Evolutionary conservation across 192 early-diverging fungal species (phyloP).

Genomic region (Coemansia sp.): DNA sequence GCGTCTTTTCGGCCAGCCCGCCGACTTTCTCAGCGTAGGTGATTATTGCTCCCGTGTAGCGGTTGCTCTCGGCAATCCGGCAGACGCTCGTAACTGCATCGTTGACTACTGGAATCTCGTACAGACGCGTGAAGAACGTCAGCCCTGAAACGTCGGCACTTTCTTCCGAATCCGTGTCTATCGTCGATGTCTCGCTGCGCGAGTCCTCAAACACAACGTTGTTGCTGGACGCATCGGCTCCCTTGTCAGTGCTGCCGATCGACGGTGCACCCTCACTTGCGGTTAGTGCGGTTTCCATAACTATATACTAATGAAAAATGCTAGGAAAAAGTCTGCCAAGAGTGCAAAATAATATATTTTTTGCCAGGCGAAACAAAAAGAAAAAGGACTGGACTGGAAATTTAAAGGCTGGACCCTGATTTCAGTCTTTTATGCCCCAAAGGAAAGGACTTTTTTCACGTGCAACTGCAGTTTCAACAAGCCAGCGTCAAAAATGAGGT

Average conservation of each 20-base stretch:
- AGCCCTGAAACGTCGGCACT: conserved; percentile 27
- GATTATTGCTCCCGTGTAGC: conserved; percentile 43
- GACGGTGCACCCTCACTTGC: conserved; percentile 11
- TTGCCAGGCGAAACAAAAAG: background rate
- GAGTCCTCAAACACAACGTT: conserved; percentile 47
- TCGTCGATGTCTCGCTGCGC: conserved; percentile 57
- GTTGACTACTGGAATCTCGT: conserved; percentile 57
- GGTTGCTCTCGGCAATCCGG: conserved; percentile 54
- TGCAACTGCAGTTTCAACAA: conserved; percentile 7
- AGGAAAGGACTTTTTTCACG: conserved; percentile 10
- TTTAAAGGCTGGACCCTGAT: conserved; percentile 9
- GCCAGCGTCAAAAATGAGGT: background rate
- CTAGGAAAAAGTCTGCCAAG: background rate
- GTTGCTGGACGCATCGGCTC: conserved; percentile 15
- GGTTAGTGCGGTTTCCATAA: conserved; percentile 20
- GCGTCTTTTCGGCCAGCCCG: conserved; percentile 42
- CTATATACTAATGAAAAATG: background rate
- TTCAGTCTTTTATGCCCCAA: background rate
- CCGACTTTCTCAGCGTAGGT: conserved; percentile 47
- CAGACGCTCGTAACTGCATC: conserved; percentile 55
- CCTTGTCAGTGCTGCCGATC: conserved; percentile 28
- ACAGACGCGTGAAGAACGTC: conserved; percentile 55
- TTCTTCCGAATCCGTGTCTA: conserved; percentile 50
- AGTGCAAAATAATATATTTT: conserved; percentile 6
- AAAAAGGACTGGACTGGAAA: conserved; percentile 13